Conservation (phyloP, 441 rosid species). For the Euphorbia corollata region DNA sequence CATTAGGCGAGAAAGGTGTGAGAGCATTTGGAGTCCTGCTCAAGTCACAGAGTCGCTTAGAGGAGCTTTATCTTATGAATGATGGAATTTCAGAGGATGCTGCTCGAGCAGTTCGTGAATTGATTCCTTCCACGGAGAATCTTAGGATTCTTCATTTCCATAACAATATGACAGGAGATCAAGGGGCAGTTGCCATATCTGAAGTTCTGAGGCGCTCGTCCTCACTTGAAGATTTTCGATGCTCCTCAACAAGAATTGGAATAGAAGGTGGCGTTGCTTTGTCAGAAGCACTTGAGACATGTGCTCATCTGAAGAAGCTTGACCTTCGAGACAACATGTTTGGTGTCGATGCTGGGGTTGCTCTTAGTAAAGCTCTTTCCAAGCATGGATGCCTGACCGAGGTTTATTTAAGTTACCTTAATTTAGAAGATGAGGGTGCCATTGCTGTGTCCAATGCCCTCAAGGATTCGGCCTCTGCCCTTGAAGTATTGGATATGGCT, state of each 20-base stretch:
- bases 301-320: slow-evolving; percentile 57
- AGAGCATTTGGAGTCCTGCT: slow-evolving; percentile 77
- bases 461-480: slow-evolving; percentile 57
- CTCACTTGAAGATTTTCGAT: slow-evolving; percentile 57
- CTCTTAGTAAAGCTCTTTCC: slow-evolving; percentile 63
- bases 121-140: slow-evolving; percentile 75
- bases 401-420: slow-evolving; percentile 73
- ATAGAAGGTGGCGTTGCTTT: slow-evolving; percentile 72
- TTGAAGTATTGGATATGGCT: slow-evolving; percentile 74
- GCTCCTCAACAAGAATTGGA: slow-evolving; percentile 81
- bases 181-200: slow-evolving; percentile 73
- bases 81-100: slow-evolving; percentile 93
- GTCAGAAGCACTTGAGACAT: slow-evolving; percentile 58
- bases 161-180: slow-evolving; percentile 88
- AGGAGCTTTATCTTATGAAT: slow-evolving; percentile 79
- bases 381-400: slow-evolving; percentile 48
- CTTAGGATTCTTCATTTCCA: slow-evolving; percentile 75
- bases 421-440: slow-evolving; percentile 75
- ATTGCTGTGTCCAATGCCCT: slow-evolving; percentile 52
- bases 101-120: slow-evolving; percentile 67
- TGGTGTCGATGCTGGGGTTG: slow-evolving; percentile 68
- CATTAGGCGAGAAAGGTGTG: slow-evolving; percentile 91
- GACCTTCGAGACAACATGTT: slow-evolving; percentile 91
- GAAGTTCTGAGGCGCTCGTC: slow-evolving; percentile 60
- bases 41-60: slow-evolving; percentile 57